These are phyloP conservation scores for Podaxis mareebaensis DNA, from an alignment of 768 basidiomycete species.

Conservation along the genomic window DNA sequence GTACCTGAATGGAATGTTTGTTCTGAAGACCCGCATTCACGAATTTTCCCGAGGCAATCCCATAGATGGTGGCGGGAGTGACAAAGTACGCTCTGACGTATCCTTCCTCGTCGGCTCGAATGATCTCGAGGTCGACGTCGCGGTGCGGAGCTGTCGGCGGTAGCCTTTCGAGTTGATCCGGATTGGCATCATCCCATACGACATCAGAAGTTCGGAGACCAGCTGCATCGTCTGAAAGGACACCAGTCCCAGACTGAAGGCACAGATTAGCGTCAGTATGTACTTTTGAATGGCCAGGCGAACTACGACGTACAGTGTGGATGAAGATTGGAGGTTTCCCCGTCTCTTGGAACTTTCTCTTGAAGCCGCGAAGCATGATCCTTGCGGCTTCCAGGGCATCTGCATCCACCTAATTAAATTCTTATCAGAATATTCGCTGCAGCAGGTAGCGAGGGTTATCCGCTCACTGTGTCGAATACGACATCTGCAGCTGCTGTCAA, in stretches of 20 bases:
- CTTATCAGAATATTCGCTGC: not conserved
- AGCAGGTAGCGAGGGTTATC: no score
- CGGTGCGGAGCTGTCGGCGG: slow-evolving; percentile 48
- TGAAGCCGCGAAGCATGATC: slow-evolving; percentile 40
- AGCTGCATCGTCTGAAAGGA: slow-evolving; percentile 41
- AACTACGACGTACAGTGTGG: slow-evolving; percentile 38
- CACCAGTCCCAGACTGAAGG: slow-evolving; percentile 37
- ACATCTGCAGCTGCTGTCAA: slow-evolving; percentile 46
- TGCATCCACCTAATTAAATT: slow-evolving; percentile 33
- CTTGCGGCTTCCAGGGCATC: slow-evolving; percentile 39
- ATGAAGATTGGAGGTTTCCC: slow-evolving; percentile 35
- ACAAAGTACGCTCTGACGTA: slow-evolving; percentile 55
- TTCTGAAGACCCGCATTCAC: slow-evolving; percentile 52
- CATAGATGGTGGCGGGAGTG: slow-evolving; percentile 55
- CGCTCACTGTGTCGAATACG: slow-evolving; percentile 41
- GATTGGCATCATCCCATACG: slow-evolving; percentile 50
- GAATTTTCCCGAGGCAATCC: slow-evolving; percentile 44
- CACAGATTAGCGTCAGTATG: not conserved
- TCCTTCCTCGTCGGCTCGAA: slow-evolving; percentile 50
- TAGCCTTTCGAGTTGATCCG: slow-evolving; percentile 43
- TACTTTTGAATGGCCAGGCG: not conserved
- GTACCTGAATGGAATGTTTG: slow-evolving; percentile 51
- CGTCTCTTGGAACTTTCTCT: slow-evolving; percentile 33
- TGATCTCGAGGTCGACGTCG: slow-evolving; percentile 46
- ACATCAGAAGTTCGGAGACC: slow-evolving; percentile 38